Base-by-base conservation (phyloP, 1,284 basidiomycete species). In the Lignosus rhinocerotis region DNA sequence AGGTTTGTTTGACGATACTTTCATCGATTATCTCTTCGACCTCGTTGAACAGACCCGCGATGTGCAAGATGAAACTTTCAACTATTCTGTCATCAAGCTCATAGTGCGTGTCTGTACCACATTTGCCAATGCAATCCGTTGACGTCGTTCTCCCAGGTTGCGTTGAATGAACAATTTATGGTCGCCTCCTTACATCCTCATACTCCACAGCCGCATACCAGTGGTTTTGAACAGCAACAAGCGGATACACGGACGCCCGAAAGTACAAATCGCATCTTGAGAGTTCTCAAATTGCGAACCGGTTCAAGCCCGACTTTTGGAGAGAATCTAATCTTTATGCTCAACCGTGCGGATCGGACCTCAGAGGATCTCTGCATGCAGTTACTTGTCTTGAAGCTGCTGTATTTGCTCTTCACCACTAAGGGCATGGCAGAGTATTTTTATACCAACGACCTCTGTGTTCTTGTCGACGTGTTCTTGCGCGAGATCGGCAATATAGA, bases 161-260 rank as follows among this genome's bases (percentile, higher is more conserved):
- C 96, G 0, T 80, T 99, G 41, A 98, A 98, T 70, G 96, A 99
- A 74, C 96, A 99, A 73, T 98, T 97, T 76, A 98, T 99, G 96
- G 94, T 98, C 9, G 87, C 85, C 2, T 78, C 77, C 16, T 64
- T 84, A 50, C 75, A 73, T 48, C 72, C 70, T 14, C 68, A 71
- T 46, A 59, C 66, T 9, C 59, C 65, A n/a, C 60, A 60, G 17
- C 44, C 56, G 2, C 55, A 64, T 51, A 17, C 50, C 48, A 58
- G 60, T 49, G 53, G 52, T 55, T 39, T 59, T 57, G 53, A 65
- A 31, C n/a, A 53, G 66, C 55, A 65, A 63, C 39, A 60, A 55
- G 66, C 69, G 57, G 61, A 57, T 32, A 58, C 58, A 31, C 67
- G 64, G 49, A 46, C 63, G 41, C 66, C 66, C 6, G 76, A 83